A percentile compares a stretch with the other conserved stretches of the same genome.
phyloP scores from a whole-genome alignment of 257 asterid genomes.

The Fraxinus quadrangulata region DNA sequence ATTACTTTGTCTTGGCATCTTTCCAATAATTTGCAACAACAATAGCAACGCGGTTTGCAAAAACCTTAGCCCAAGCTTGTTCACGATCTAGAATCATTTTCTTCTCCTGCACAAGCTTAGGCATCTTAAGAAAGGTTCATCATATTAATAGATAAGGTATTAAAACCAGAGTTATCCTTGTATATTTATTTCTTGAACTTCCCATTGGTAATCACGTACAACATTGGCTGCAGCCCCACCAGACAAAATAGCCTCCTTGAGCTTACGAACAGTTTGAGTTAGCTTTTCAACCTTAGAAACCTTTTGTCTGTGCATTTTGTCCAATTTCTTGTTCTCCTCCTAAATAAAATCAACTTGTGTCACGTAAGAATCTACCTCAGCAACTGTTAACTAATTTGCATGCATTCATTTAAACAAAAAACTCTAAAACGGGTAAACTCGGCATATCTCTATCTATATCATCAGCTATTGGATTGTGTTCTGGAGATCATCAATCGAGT shows the following conservation, averaged over 20 bases:
- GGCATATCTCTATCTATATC: conserved; percentile 88
- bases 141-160: not conserved
- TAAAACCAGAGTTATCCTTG: not conserved
- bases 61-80: too few relatives aligned
- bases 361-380: conserved; percentile 25
- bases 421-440: conserved; percentile 48
- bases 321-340: conserved; percentile 90
- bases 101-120: too few relatives aligned
- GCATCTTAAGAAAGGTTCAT: too few relatives aligned
- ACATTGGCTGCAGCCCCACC: conserved; percentile 96
- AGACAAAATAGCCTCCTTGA: conserved; percentile 88
- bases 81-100: too few relatives aligned
- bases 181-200: conserved; percentile 83
- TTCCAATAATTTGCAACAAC: not conserved
- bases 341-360: conserved; percentile 31
- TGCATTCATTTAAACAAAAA: conserved; percentile 17
- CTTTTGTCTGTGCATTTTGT: conserved; percentile 83
- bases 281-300: conserved; percentile 86
- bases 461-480: conserved; percentile 80
- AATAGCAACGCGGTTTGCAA: not conserved
- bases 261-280: conserved; percentile 72
- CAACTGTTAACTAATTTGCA: not conserved
- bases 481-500: conserved; percentile 83
- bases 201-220: conserved; percentile 75
- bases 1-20: conserved; percentile 71